Percentiles rank a stretch among this genome's conserved stretches.
These are phyloP conservation scores for Talaromyces pinophilus DNA, from an alignment of 2,329 filamentous ascomycete genomes.

Conservation along the genomic window DNA sequence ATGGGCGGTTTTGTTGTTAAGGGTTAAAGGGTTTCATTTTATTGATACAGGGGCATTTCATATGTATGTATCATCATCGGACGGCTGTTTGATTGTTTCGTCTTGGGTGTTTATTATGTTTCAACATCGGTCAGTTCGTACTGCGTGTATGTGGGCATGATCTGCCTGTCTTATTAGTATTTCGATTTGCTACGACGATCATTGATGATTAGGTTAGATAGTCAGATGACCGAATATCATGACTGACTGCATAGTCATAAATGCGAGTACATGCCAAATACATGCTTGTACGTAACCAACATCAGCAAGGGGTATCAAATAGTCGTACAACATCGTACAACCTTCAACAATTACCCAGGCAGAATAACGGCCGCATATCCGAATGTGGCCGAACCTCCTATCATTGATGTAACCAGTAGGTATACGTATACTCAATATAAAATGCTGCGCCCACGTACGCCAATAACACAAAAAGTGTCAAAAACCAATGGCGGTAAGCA, in stretches of 20 bases:
- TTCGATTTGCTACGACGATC: neutral
- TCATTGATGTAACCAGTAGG: neutral
- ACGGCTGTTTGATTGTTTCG: slow-evolving; percentile 2
- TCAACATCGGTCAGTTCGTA: neutral
- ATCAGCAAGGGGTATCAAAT: neutral
- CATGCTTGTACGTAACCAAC: neutral
- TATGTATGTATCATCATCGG: slow-evolving; percentile 14
- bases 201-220: neutral
- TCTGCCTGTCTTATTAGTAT: slow-evolving; percentile 8
- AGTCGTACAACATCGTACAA: slow-evolving; percentile 5
- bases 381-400: neutral
- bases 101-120: neutral
- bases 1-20: slow-evolving; percentile 14
- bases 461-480: neutral
- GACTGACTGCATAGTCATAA: neutral
- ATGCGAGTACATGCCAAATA: neutral
- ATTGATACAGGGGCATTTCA: slow-evolving; percentile 17
- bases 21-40: neutral
- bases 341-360: neutral
- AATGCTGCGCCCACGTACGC: neutral
- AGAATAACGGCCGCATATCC: neutral
- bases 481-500: neutral
- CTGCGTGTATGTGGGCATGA: slow-evolving; percentile 2
- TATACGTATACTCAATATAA: neutral
- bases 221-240: neutral